These are phyloP conservation scores for Grosmannia serpens DNA, from an alignment of 2,329 filamentous ascomycete species.

Conservation along the genomic window DNA sequence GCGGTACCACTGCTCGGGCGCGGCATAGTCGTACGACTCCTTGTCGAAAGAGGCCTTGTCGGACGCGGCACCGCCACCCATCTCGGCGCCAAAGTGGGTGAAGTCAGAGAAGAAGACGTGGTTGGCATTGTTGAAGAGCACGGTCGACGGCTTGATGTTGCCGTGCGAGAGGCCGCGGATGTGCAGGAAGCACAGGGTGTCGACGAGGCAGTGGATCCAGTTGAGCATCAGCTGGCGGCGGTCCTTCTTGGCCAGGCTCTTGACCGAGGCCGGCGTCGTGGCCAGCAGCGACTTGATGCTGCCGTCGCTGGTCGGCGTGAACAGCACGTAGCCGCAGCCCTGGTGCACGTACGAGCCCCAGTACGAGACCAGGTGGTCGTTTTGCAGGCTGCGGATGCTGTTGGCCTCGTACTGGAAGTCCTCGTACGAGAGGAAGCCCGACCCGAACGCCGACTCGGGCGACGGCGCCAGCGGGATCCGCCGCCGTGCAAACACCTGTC, in stretches of 20 bases:
- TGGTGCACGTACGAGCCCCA: slow-evolving; percentile 61
- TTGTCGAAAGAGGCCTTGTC: slow-evolving; percentile 45
- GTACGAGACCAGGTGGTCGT: slow-evolving; percentile 59
- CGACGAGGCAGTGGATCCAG: slow-evolving; percentile 64
- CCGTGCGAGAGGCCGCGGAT: slow-evolving; percentile 51
- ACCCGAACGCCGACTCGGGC: slow-evolving; percentile 11
- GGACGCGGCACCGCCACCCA: slow-evolving; percentile 21
- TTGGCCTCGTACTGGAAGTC: slow-evolving; percentile 52
- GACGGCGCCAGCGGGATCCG: slow-evolving; percentile 39
- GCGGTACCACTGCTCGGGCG: slow-evolving; percentile 53
- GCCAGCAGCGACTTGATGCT: slow-evolving; percentile 57
- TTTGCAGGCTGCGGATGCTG: slow-evolving; percentile 44
- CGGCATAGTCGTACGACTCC: slow-evolving; percentile 61
- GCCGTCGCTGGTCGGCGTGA: slow-evolving; percentile 54
- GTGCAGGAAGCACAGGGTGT: slow-evolving; percentile 58
- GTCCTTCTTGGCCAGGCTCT: slow-evolving; percentile 47
- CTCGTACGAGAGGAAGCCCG: slow-evolving; percentile 33
- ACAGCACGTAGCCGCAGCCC: slow-evolving; percentile 51
- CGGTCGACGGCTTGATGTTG: slow-evolving; percentile 59
- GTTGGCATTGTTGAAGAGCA: slow-evolving; percentile 55
- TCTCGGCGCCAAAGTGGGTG: slow-evolving; percentile 33
- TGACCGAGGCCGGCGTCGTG: slow-evolving; percentile 49
- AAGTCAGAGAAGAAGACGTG: slow-evolving; percentile 58
- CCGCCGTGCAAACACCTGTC: slow-evolving; percentile 44
- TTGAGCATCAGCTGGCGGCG: slow-evolving; percentile 52